Evolutionary conservation across 2,329 filamentous ascomycete genomes (phyloP).

Genomic region (Eurotiales sp.): DNA sequence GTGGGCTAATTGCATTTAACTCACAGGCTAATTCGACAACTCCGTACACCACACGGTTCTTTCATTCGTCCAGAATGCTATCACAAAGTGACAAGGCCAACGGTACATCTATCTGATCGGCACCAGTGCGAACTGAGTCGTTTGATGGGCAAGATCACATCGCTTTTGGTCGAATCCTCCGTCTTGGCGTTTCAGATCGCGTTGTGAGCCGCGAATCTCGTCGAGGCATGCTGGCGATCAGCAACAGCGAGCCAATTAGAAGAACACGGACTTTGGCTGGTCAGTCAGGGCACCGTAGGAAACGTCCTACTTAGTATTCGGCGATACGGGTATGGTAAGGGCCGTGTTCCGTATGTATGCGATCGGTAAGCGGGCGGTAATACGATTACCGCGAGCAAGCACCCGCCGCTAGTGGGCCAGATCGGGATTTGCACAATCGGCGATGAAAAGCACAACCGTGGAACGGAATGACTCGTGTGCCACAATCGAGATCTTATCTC

Average conservation of each 20-base stretch:
- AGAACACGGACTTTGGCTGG: too few relatives aligned
- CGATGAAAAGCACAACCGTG: too few relatives aligned
- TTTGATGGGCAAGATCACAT: neutral
- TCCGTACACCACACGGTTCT: too few relatives aligned
- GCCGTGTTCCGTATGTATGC: too few relatives aligned
- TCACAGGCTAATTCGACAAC: too few relatives aligned
- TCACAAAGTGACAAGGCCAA: too few relatives aligned
- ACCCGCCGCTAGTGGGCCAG: neutral
- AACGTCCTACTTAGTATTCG: neutral
- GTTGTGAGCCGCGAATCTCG: neutral
- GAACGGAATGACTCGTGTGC: conserved; percentile 3
- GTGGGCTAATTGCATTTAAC: too few relatives aligned
- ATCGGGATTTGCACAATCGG: conserved; percentile 9
- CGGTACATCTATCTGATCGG: too few relatives aligned
- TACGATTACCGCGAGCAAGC: neutral
- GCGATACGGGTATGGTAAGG: neutral
- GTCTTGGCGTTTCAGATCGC: conserved; percentile 6
- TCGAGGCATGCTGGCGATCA: neutral
- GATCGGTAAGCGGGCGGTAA: neutral
- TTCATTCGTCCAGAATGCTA: too few relatives aligned
- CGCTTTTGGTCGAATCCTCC: neutral
- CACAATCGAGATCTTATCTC: conserved; percentile 15
- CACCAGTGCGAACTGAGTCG: too few relatives aligned
- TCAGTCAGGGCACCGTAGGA: too few relatives aligned
- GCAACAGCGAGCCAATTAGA: neutral